phyloP scores from a whole-genome alignment of 345 rosid species.

The Camelina hispida region DNA sequence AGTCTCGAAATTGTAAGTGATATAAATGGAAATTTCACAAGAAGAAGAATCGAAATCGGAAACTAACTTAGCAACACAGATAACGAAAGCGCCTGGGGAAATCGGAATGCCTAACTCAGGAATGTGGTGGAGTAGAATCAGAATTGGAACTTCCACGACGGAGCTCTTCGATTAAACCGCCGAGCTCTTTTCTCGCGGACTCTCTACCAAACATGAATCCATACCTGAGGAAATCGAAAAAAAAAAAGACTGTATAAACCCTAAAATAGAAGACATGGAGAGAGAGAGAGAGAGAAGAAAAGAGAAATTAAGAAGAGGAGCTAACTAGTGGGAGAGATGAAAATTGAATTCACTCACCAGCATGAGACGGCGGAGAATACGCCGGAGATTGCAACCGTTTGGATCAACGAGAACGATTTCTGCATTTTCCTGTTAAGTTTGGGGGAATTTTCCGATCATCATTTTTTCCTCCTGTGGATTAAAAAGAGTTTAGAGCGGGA shows the following conservation, averaged over 20 bases:
- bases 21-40: neutral
- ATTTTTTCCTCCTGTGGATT: conserved; percentile 4
- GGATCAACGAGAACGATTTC: conserved; percentile 71
- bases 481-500: conserved; percentile 23
- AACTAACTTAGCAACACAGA: conserved; percentile 29
- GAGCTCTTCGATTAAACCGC: conserved; percentile 75
- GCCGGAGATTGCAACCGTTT: conserved; percentile 75
- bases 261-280: neutral
- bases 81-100: conserved; percentile 18
- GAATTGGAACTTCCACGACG: conserved; percentile 56
- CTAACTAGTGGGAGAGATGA: neutral
- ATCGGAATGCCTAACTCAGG: conserved; percentile 44
- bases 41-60: neutral
- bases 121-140: conserved; percentile 44
- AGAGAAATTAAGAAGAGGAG: neutral
- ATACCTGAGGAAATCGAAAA: conserved; percentile 55
- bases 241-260: conserved; percentile 16
- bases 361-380: conserved; percentile 82
- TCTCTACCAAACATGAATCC: conserved; percentile 97
- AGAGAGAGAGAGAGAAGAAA: neutral
- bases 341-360: conserved; percentile 48
- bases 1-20: conserved; percentile 11
- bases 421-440: conserved; percentile 44
- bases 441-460: neutral
- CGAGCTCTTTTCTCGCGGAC: conserved; percentile 86